Base-by-base conservation (phyloP, 2,329 filamentous ascomycete species). In the Volutella citrinella region DNA sequence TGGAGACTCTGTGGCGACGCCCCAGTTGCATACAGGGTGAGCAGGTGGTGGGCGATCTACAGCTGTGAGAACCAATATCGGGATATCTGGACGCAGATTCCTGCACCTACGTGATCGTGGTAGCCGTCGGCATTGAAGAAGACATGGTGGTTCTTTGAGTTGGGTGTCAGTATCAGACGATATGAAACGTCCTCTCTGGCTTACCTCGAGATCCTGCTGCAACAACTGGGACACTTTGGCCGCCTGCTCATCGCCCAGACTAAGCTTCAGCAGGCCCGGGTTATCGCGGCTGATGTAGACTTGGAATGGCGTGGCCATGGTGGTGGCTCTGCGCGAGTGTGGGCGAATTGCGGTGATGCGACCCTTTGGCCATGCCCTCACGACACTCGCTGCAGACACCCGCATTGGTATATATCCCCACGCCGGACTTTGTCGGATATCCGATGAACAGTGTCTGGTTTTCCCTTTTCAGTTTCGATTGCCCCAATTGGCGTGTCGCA, bases 61-160 rank as follows among this genome's bases (percentile, higher is more conserved):
- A 10, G 5, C 8, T 13, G 2, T n/a, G 40, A 19, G n/a, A n/a
- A 19, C 12, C 5, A 21, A 7, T 10, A 2, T 8, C 18, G 5
- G 8, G 19, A 2, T 14, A 10, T 12, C 9, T 12, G 12, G 20
- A 28, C n/a, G 7, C 2, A 8, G 4, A 10, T 6, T 27, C 7
- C 7, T 23, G 13, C 3, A 38, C 57, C 51, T 64, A 73, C 87
- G 52, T 95, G 89, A 57, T 95, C 87, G 54, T 96, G 90, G 43
- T 84, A 94, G 1, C 84, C 83, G 3, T 60, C 54, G 0, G 72
- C 40, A 42, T 93, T 94, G 70, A 89, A 95, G 64, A 83, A 94
- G 38, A 89, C 82, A 54, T 95, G 85, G 49, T 89, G 78, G 12
- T 48, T 49, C 61, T 17, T 5, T 14, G 11, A 15, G 20, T 45